Base-by-base conservation (phyloP, 169 alveolate species). In the Cryptosporidium canis region DNA sequence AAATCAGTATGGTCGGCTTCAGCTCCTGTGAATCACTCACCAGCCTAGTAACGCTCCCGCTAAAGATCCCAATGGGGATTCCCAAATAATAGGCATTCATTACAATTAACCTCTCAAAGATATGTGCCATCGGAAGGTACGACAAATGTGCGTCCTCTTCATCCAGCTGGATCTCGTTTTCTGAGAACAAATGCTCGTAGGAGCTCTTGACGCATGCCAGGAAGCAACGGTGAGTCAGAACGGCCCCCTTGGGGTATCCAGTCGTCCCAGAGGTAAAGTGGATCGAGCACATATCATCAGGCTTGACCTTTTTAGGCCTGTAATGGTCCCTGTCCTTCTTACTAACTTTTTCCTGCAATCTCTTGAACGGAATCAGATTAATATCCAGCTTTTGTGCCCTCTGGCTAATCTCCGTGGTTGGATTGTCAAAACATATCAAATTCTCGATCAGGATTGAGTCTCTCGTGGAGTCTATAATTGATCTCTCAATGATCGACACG, bases 241-340 rank as follows among this genome's bases (percentile, higher is more conserved):
- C 84, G 4, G 95, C 98, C 6, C 98, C 99, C 90, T 97, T 97
- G 33, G 99, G 98, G 39, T 82, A 68, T 18, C 98, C 98, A 29
- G 99, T 97, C 18, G 99, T 97, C 14, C 99, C 99, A 33, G 95
- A 90, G n/a, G 98, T 95, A 83, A 94, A 95, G 64, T 95, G 94
- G 24, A 95, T 67, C 27, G 97, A 93, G 70, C 82, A 92, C 48
- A 91, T 55, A 16, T 91, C 90, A 29, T 92, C 94, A 24, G 95
- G 91, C 3, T 18, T 35, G 21, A 61, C 72, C 45, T 85, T 83
- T 4, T 92, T 91, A 3, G 92, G 92, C n/a, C 53, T 51, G 41
- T 53, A 66, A 8, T 65, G 51, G 7, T 67, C 35, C 55, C 14
- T 65, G 55, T 41, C 91, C 67, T 66, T 66, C 83, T 39, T 83